A percentile compares a stretch with the other conserved stretches of the same genome.
Conservation (phyloP, 257 asterid species). For the Oldenlandia corymbosa region DNA sequence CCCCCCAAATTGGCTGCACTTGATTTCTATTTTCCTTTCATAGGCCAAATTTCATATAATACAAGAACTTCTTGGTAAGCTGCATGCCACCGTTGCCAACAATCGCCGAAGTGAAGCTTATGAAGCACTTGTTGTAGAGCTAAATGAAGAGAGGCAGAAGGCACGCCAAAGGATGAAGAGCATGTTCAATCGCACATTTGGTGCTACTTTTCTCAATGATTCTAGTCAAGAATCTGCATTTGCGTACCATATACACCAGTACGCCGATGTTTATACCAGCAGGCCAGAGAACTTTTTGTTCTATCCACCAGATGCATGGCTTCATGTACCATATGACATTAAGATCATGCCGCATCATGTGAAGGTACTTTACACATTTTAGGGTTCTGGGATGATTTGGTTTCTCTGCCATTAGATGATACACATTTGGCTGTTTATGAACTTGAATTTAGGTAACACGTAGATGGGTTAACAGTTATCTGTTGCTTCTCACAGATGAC, state of each 20-base stretch:
- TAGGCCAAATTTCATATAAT: conserved; percentile 89
- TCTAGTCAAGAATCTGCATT: conserved; percentile 94
- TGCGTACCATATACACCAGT: conserved; percentile 87
- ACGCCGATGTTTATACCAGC: conserved; percentile 94
- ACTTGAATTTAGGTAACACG: too few relatives aligned
- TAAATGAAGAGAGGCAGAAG: conserved; percentile 74
- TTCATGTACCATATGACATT: conserved; percentile 86
- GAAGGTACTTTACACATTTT: conserved; percentile 73
- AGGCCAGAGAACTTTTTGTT: conserved; percentile 88
- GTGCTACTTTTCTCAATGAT: conserved; percentile 89
- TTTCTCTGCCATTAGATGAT: too few relatives aligned
- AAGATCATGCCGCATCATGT: conserved; percentile 98
- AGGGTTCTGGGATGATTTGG: too few relatives aligned
- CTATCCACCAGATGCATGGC: conserved; percentile 90
- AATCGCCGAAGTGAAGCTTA: conserved; percentile 50
- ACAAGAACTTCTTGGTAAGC: conserved; percentile 86
- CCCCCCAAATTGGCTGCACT: background rate
- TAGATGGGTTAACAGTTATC: too few relatives aligned
- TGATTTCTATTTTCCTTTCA: conserved; percentile 1
- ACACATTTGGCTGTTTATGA: background rate
- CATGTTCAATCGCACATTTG: conserved; percentile 87
- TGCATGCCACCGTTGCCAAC: conserved; percentile 61
- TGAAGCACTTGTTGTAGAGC: conserved; percentile 60
- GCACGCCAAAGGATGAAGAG: conserved; percentile 65
- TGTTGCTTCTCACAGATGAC: too few relatives aligned